phyloP scores from a whole-genome alignment of 2,329 filamentous ascomycete genomes.

The Pseudocercospora ulei region DNA sequence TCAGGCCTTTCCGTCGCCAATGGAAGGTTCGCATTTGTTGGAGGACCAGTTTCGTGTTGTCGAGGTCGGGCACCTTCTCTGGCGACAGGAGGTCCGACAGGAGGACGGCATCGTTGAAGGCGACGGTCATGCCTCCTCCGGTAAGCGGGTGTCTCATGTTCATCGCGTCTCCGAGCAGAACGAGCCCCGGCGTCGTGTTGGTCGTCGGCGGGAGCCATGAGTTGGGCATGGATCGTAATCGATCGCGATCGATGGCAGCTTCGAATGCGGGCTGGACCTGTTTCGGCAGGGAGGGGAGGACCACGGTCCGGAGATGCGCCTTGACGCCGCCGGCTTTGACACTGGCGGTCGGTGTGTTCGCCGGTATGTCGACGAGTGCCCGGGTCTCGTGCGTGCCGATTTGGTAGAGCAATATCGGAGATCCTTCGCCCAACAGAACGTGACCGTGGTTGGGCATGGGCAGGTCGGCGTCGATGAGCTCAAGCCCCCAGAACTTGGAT shows the following conservation, averaged over 20 bases:
- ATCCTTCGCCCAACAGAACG: conserved; percentile 68
- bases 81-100: conserved; percentile 66
- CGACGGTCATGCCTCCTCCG: conserved; percentile 95
- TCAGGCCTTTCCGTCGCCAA: conserved; percentile 73
- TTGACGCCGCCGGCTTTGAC: conserved; percentile 71
- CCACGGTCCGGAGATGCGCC: conserved; percentile 67
- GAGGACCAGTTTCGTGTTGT: conserved; percentile 56
- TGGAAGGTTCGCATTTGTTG: conserved; percentile 67
- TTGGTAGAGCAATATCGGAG: conserved; percentile 86
- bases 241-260: conserved; percentile 64
- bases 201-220: conserved; percentile 77
- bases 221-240: conserved; percentile 88
- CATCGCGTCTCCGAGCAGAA: conserved; percentile 85
- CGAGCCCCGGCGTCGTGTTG: conserved; percentile 59
- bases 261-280: conserved; percentile 63
- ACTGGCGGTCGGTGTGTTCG: conserved; percentile 62
- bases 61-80: conserved; percentile 56
- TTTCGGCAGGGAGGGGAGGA: conserved; percentile 66
- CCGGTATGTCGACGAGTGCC: conserved; percentile 77
- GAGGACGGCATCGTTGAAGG: conserved; percentile 80
- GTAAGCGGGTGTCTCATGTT: conserved; percentile 99
- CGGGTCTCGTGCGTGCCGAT: conserved; percentile 93
- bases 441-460: conserved; percentile 69
- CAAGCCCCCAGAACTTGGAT: conserved; percentile 87
- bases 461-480: conserved; percentile 77